Evolutionary conservation across 768 basidiomycete genomes (phyloP).

Genomic region (Russula virescens): DNA sequence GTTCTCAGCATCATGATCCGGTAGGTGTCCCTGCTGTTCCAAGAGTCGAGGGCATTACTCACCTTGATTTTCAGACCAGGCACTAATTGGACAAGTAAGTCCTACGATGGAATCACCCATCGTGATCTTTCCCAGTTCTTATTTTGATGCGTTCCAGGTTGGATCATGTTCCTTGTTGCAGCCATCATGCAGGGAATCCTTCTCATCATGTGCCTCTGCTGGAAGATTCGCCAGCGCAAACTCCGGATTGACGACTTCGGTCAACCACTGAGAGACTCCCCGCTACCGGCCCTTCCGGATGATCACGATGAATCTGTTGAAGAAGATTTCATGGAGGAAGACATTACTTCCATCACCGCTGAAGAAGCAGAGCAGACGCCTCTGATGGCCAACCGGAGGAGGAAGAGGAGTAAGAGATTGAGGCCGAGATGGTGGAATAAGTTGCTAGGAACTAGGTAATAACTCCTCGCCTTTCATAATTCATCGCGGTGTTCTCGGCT

Average conservation of each 20-base stretch:
- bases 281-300: conserved; percentile 20
- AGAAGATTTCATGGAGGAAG: conserved; percentile 24
- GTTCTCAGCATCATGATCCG: conserved; percentile 71
- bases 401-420: conserved; percentile 5
- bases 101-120: not conserved
- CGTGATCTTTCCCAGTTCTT: not conserved
- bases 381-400: conserved; percentile 9
- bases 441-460: conserved; percentile 3
- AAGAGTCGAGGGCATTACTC: not conserved
- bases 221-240: conserved; percentile 72
- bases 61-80: conserved; percentile 47
- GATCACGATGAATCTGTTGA: conserved; percentile 16
- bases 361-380: conserved; percentile 15
- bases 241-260: conserved; percentile 91
- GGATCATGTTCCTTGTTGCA: conserved; percentile 75
- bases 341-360: conserved; percentile 6
- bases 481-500: not conserved
- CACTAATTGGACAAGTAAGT: conserved; percentile 79
- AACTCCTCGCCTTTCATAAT: not conserved
- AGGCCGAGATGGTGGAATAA: conserved; percentile 7
- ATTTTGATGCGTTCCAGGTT: conserved; percentile 42
- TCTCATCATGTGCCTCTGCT: conserved; percentile 78
- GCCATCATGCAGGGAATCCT: conserved; percentile 81
- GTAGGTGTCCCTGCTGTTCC: conserved; percentile 32
- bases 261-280: conserved; percentile 35